These are phyloP conservation scores for Clarireedia paspali DNA, from an alignment of 2,329 filamentous ascomycete species.

Conservation along the genomic window DNA sequence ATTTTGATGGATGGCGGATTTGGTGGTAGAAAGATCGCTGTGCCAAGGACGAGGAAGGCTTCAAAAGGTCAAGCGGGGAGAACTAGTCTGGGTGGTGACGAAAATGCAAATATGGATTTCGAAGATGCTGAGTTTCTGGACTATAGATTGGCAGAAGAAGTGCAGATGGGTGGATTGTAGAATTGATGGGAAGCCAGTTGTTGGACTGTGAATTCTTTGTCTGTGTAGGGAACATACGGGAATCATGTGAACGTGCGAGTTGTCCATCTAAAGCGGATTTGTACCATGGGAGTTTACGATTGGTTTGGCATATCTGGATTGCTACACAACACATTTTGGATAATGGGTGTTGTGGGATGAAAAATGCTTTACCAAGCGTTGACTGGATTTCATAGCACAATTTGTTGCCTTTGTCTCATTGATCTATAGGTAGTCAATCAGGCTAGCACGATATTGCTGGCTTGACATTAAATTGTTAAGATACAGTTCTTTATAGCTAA, in stretches of 20 bases:
- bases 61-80: conserved; percentile 22
- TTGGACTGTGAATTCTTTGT: too few relatives aligned
- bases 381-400: too few relatives aligned
- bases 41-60: conserved; percentile 15
- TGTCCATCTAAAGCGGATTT: background rate
- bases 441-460: too few relatives aligned
- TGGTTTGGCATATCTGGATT: background rate
- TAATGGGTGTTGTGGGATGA: too few relatives aligned
- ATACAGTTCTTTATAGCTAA: too few relatives aligned
- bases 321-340: too few relatives aligned
- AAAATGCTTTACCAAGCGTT: too few relatives aligned
- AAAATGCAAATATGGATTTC: conserved; percentile 48
- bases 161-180: conserved; percentile 28
- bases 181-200: background rate
- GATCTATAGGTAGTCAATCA: too few relatives aligned
- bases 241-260: too few relatives aligned
- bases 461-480: too few relatives aligned
- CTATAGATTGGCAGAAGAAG: conserved; percentile 24
- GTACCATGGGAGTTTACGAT: background rate
- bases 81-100: conserved; percentile 30
- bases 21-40: conserved; percentile 21
- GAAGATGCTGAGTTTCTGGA: conserved; percentile 62
- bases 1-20: conserved; percentile 15
- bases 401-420: too few relatives aligned
- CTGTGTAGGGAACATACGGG: too few relatives aligned